Evolutionary conservation across 768 basidiomycete species (phyloP).

Genomic region (Royoungia palumana): DNA sequence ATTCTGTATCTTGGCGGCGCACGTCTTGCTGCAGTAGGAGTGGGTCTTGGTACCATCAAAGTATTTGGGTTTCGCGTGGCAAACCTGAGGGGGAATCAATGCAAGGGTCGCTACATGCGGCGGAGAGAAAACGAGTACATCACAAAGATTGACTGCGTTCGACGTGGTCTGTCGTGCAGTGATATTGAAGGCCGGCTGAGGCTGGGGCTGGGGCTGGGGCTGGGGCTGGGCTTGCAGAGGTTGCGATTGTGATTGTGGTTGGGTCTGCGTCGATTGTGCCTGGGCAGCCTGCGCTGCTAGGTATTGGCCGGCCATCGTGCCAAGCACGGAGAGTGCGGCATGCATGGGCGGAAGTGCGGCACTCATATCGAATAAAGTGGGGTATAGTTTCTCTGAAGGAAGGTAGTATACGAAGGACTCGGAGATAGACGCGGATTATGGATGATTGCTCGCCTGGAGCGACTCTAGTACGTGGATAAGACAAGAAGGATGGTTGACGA

Average conservation of each 20-base stretch:
- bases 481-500: constrained; percentile 41
- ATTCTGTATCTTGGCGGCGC: constrained; percentile 46
- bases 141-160: constrained; percentile 42
- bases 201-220: constrained; percentile 12
- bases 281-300: constrained; percentile 31
- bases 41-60: constrained; percentile 54
- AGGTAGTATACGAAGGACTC: constrained; percentile 2
- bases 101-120: constrained; percentile 1
- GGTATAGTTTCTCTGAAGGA: constrained; percentile 8
- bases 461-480: constrained; percentile 32
- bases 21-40: constrained; percentile 57
- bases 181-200: constrained; percentile 18
- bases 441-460: constrained; percentile 31
- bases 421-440: constrained; percentile 4
- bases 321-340: constrained; percentile 34
- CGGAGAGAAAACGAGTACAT: constrained; percentile 34
- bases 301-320: constrained; percentile 36
- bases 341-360: constrained; percentile 34
- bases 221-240: no score
- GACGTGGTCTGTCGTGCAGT: constrained; percentile 19
- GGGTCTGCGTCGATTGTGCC: constrained; percentile 25
- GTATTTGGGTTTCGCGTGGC: constrained; percentile 54
- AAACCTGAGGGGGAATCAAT: constrained; percentile 38
- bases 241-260: constrained; percentile 5
- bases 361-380: constrained; percentile 23